Percentiles rank a stretch among this genome's conserved stretches.
These are phyloP conservation scores for Talaromyces thailandensis DNA, from an alignment of 495 filamentous ascomycete genomes.

Conservation along the genomic window DNA sequence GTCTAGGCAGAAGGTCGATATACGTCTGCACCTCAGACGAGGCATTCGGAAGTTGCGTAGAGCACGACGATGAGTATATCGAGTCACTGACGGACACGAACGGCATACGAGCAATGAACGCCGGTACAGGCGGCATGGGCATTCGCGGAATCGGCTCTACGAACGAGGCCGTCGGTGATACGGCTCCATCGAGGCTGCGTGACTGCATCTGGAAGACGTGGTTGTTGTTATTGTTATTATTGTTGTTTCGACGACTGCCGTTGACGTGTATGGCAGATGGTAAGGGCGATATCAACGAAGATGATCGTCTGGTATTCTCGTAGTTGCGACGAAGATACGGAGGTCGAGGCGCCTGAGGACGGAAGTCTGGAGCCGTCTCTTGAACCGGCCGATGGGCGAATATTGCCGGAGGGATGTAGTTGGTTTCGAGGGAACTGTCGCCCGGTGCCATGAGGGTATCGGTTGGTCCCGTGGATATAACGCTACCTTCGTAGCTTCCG, in stretches of 20 bases:
- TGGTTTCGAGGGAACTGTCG: conserved; percentile 1
- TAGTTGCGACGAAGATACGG: neutral
- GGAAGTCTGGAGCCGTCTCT: neutral
- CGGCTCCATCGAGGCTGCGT: neutral
- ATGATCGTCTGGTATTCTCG: neutral
- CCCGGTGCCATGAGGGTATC: neutral
- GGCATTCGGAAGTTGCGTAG: neutral
- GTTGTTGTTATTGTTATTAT: neutral
- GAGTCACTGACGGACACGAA: conserved; percentile 6
- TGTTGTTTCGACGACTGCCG: neutral
- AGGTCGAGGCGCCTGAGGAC: conserved; percentile 3
- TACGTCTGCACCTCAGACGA: neutral
- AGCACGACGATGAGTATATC: conserved; percentile 7
- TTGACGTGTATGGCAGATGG: neutral
- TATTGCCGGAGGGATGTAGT: neutral
- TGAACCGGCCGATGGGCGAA: neutral
- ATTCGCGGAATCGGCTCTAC: conserved; percentile 1
- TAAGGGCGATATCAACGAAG: neutral
- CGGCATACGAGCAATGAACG: conserved; percentile 5
- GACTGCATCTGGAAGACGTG: neutral
- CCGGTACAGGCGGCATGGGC: neutral
- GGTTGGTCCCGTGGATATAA: neutral
- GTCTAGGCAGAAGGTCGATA: neutral
- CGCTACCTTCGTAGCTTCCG: neutral
- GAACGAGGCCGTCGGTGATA: neutral